Percentiles rank a stretch among this genome's conserved stretches.
Evolutionary conservation across 345 rosid genomes (phyloP).

Genomic region (Salix caprea): DNA sequence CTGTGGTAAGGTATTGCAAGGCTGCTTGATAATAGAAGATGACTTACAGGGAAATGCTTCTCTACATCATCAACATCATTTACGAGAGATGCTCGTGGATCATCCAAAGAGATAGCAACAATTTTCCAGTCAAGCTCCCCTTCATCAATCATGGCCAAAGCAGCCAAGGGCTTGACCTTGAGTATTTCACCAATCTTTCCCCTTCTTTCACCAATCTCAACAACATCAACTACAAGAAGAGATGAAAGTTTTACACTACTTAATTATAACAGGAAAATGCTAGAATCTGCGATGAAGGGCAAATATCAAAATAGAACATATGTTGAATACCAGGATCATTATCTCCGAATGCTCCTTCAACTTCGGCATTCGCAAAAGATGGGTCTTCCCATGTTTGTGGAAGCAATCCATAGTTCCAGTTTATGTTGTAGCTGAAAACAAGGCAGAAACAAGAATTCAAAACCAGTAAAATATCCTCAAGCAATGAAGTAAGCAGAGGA

Average conservation of each 20-base stretch:
- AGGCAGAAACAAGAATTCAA: background rate
- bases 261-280: background rate
- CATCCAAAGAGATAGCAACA: slow-evolving; percentile 87
- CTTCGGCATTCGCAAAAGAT: slow-evolving; percentile 64
- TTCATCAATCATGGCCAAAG: slow-evolving; percentile 94
- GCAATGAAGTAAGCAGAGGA: background rate
- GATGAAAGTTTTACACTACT: background rate
- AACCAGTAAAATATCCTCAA: no score
- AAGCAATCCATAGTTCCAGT: slow-evolving; percentile 97
- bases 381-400: slow-evolving; percentile 99
- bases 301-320: background rate
- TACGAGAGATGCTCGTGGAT: slow-evolving; percentile 87
- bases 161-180: slow-evolving; percentile 81
- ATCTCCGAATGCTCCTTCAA: slow-evolving; percentile 90
- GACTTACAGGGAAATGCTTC: slow-evolving; percentile 85
- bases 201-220: slow-evolving; percentile 77
- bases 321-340: slow-evolving; percentile 70
- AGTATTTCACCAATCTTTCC: slow-evolving; percentile 74
- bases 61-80: slow-evolving; percentile 85
- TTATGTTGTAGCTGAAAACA: slow-evolving; percentile 66
- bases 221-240: slow-evolving; percentile 68
- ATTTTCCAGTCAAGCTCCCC: slow-evolving; percentile 99
- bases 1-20: background rate
- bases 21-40: background rate
- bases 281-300: background rate